phyloP scores from a whole-genome alignment of 257 asterid species.

The Solanum corneliomulleri region DNA sequence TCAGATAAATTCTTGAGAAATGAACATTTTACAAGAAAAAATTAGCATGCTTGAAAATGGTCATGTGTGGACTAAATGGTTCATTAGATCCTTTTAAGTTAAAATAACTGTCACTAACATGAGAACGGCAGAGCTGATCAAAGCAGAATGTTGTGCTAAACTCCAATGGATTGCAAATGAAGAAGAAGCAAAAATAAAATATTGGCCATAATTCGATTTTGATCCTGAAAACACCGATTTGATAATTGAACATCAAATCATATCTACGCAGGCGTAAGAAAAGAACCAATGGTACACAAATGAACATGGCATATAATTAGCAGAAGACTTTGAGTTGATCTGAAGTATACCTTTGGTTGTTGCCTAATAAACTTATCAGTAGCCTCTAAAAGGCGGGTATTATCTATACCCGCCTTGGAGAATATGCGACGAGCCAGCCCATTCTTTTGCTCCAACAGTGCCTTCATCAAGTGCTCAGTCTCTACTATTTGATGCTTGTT shows the following conservation, averaged over 20 bases:
- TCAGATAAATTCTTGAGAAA: not conserved
- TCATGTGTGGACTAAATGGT: not conserved
- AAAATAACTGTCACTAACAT: not conserved
- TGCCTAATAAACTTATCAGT: conserved; percentile 80
- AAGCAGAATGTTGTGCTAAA: not conserved
- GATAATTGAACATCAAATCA: not conserved
- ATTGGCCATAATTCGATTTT: not conserved
- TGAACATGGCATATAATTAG: not conserved
- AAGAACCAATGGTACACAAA: not conserved
- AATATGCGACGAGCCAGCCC: conserved; percentile 96
- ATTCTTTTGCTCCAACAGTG: conserved; percentile 92
- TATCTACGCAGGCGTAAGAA: not conserved
- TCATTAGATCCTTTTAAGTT: not conserved
- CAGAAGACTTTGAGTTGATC: not conserved
- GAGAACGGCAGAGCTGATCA: not conserved
- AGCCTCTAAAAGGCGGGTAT: conserved; percentile 74
- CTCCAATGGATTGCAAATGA: not conserved
- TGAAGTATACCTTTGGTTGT: conserved; percentile 76
- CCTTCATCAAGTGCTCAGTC: conserved; percentile 98
- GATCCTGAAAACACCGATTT: not conserved
- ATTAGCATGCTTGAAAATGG: not conserved
- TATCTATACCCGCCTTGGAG: conserved; percentile 76
- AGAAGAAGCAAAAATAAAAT: not conserved
- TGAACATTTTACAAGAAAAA: not conserved
- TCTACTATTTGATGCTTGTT: conserved; percentile 97